Percentiles rank a stretch among this genome's conserved stretches.
These are phyloP conservation scores for Gossypium stocksii DNA, from an alignment of 345 rosid species.

Conservation along the genomic window DNA sequence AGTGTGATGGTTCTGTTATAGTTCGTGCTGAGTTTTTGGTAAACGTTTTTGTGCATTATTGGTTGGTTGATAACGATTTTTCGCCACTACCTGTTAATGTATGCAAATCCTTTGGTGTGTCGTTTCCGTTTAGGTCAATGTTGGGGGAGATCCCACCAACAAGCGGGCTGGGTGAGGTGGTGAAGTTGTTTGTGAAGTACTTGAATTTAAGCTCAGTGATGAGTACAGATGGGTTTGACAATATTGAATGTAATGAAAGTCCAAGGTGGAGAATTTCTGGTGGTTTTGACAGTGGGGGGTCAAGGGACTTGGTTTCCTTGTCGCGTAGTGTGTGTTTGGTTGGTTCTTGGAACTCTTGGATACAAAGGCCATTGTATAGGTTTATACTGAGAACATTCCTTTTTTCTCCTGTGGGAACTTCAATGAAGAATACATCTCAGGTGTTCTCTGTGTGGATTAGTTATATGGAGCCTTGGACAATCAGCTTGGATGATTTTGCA, in stretches of 20 bases:
- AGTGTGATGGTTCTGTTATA: conserved; percentile 55
- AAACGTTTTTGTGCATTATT: conserved; percentile 61
- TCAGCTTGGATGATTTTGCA: conserved; percentile 52
- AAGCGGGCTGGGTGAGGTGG: conserved; percentile 66
- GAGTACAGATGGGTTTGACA: conserved; percentile 33
- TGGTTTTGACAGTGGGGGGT: conserved; percentile 30
- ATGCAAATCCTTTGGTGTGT: conserved; percentile 65
- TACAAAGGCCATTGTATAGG: conserved; percentile 82
- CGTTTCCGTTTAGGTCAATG: conserved; percentile 43
- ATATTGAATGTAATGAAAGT: conserved; percentile 33
- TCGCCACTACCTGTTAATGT: conserved; percentile 55
- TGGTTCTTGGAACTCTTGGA: conserved; percentile 60
- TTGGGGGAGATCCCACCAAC: conserved; percentile 67
- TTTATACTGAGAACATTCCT: conserved; percentile 73
- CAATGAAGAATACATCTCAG: conserved; percentile 77
- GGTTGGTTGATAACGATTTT: conserved; percentile 92
- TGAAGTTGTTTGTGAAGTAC: conserved; percentile 78
- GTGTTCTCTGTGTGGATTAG: conserved; percentile 75
- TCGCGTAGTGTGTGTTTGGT: conserved; percentile 29
- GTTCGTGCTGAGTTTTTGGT: conserved; percentile 72
- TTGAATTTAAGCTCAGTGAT: conserved; percentile 59
- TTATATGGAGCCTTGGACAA: conserved; percentile 81
- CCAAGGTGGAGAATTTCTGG: conserved; percentile 42
- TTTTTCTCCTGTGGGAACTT: conserved; percentile 66
- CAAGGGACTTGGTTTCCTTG: conserved; percentile 31